phyloP scores from a whole-genome alignment of 139 green algal species.

The Chloropicon primus region DNA sequence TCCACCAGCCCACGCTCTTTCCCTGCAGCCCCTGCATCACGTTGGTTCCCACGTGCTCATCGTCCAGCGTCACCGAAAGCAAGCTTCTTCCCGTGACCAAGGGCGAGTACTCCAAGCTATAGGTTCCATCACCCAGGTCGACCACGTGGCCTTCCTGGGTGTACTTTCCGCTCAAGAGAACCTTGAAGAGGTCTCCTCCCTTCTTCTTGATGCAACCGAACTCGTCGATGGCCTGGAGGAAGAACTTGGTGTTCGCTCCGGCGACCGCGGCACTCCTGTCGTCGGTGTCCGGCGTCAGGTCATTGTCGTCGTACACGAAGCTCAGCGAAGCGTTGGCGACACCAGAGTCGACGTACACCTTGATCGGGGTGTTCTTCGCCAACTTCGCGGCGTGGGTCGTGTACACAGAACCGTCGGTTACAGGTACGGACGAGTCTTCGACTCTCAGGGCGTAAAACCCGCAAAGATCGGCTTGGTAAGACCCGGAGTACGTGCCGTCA shows the following conservation, averaged over 20 bases:
- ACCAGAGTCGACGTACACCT: conserved; percentile 4
- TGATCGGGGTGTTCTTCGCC: conserved; percentile 7
- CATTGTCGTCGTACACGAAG: conserved; percentile 8
- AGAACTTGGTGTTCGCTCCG: not conserved
- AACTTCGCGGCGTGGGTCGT: not conserved
- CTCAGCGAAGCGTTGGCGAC: not conserved
- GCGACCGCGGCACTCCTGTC: not conserved
- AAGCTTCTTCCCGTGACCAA: not conserved
- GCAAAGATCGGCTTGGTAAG: conserved; percentile 5
- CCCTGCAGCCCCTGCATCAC: not conserved
- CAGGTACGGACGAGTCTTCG: conserved; percentile 3
- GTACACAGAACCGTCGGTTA: not conserved
- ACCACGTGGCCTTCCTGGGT: not conserved
- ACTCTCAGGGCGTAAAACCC: conserved; percentile 10
- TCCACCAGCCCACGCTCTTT: not conserved
- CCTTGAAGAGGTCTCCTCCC: conserved; percentile 9
- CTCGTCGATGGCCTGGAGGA: conserved; percentile 1
- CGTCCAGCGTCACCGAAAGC: not conserved
- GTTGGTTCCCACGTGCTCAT: conserved; percentile 8
- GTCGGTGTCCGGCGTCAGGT: not conserved
- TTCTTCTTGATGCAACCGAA: conserved; percentile 1
- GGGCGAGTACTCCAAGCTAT: not conserved
- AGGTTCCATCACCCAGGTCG: not conserved
- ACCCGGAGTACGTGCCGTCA: conserved; percentile 15
- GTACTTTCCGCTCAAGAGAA: not conserved